phyloP scores from a whole-genome alignment of 306 rosid genomes.

The Morella rubra region DNA sequence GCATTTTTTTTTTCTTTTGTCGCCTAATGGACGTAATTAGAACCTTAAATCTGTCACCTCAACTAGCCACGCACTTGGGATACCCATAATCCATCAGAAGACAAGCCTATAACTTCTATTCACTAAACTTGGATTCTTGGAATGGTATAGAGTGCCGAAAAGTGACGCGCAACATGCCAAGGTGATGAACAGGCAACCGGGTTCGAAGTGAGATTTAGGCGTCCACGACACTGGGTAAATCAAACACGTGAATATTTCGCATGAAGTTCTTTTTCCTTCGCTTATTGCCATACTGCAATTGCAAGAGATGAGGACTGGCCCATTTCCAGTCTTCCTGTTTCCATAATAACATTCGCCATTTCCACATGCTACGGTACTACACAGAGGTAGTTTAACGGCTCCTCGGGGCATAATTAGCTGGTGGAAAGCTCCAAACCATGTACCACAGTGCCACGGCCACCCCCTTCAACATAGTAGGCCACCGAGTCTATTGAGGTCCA shows the following conservation, averaged over 20 bases:
- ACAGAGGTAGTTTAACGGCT: neutral
- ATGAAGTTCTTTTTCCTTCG: neutral
- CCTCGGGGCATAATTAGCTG: no score
- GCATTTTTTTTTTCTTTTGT: slow-evolving; percentile 29
- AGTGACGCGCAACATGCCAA: neutral
- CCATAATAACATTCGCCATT: neutral
- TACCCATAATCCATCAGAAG: no score
- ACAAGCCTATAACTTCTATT: no score
- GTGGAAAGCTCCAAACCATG: no score
- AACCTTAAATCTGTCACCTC: slow-evolving; percentile 30
- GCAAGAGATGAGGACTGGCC: neutral
- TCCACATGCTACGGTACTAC: neutral
- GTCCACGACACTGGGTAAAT: no score
- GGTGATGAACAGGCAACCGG: neutral
- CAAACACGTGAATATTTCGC: neutral
- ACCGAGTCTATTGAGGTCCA: neutral
- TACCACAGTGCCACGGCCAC: no score
- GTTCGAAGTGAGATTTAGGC: neutral
- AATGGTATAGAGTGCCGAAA: neutral
- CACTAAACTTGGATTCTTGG: no score
- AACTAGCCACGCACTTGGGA: neutral
- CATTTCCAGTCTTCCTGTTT: neutral
- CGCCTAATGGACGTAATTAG: slow-evolving; percentile 22
- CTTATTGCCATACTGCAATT: no score
- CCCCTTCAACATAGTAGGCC: neutral